Conservation (phyloP, 257 asterid genomes). For the Anisodus acutangulus region DNA sequence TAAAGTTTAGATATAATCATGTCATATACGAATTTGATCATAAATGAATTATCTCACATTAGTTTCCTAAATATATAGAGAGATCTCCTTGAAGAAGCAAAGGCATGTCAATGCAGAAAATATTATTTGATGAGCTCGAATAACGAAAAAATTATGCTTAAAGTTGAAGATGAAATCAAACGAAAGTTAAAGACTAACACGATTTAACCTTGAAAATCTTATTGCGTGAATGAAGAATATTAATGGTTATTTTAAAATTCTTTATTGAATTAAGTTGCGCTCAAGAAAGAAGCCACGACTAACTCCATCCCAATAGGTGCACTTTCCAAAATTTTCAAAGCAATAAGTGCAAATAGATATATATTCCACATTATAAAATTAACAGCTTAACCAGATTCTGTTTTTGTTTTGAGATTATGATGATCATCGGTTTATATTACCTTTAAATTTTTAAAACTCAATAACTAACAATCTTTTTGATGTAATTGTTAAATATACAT, state of each 20-base stretch:
- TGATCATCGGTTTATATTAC: background rate
- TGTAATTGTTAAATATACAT: too few relatives aligned
- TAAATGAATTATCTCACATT: background rate
- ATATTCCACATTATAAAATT: background rate
- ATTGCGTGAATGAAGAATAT: too few relatives aligned
- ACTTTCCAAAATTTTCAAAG: background rate
- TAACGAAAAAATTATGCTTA: background rate
- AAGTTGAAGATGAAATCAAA: background rate
- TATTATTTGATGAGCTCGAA: background rate
- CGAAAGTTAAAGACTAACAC: background rate
- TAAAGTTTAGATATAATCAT: background rate
- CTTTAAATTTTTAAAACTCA: background rate
- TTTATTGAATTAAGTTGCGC: too few relatives aligned
- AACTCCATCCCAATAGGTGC: background rate
- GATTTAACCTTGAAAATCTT: background rate
- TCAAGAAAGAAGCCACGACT: background rate
- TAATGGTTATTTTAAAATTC: too few relatives aligned
- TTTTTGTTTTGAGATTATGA: background rate
- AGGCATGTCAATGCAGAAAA: background rate
- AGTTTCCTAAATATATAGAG: background rate
- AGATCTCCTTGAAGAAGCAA: background rate
- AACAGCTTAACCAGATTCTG: background rate
- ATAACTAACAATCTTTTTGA: background rate
- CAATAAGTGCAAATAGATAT: background rate
- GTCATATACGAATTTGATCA: background rate